Conservation (phyloP, 1,284 basidiomycete genomes). For the Gymnopus androsaceus region DNA sequence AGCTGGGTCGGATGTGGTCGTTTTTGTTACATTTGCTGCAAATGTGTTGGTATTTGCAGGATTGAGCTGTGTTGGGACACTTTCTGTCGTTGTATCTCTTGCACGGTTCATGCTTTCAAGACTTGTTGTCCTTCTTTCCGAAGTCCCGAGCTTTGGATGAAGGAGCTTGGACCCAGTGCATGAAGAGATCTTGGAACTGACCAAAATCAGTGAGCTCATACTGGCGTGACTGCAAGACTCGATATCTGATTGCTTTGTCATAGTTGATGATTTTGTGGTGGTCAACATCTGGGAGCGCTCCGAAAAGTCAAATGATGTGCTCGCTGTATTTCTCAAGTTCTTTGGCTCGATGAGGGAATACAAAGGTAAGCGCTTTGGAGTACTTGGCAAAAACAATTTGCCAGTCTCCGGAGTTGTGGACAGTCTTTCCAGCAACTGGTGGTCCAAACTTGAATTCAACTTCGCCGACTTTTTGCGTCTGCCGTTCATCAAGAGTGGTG, state of each 20-base stretch:
- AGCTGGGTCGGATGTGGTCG: neutral
- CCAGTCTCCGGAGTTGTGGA: neutral
- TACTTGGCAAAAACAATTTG: neutral
- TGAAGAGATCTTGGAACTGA: neutral
- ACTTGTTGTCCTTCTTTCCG: no score
- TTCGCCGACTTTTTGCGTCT: no score
- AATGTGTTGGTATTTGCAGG: neutral
- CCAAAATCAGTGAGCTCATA: neutral
- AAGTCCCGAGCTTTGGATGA: neutral
- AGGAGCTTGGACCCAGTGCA: neutral
- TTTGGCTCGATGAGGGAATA: neutral
- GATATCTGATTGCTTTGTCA: neutral
- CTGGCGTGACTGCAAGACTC: neutral
- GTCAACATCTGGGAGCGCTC: neutral
- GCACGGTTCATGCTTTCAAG: neutral
- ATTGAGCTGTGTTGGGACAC: neutral
- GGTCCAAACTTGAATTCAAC: no score
- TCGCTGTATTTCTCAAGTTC: no score
- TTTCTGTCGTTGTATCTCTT: neutral
- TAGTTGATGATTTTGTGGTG: conserved; percentile 5
- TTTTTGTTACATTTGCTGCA: neutral
- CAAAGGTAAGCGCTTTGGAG: neutral
- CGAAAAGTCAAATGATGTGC: neutral
- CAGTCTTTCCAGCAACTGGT: neutral
- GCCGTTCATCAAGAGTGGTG: no score